phyloP scores from a whole-genome alignment of 352 stramenopile genomes.

The Peronospora belbahrii region DNA sequence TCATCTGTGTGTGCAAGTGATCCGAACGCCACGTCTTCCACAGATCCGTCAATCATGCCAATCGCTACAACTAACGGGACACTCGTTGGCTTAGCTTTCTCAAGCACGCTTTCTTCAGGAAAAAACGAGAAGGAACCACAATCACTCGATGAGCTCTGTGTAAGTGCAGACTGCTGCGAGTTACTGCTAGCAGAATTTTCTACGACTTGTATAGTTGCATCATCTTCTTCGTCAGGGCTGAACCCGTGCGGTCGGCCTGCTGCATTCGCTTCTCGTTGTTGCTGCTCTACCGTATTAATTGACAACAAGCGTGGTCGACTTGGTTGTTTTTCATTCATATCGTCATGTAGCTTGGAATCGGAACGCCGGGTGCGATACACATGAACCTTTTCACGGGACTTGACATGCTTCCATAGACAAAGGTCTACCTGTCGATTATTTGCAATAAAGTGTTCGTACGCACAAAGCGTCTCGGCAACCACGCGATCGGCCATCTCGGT shows the following conservation, averaged over 20 bases:
- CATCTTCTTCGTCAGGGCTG: conserved; percentile 18
- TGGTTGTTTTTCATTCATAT: conserved; percentile 20
- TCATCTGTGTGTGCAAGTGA: conserved; percentile 28
- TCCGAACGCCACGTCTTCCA: conserved; percentile 45
- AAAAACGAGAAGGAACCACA: conserved; percentile 32
- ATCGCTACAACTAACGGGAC: conserved; percentile 30
- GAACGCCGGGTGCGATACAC: conserved; percentile 47
- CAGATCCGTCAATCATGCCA: conserved; percentile 30
- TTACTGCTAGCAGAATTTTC: conserved; percentile 15
- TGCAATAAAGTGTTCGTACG: conserved; percentile 42
- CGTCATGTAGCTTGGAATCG: conserved; percentile 14
- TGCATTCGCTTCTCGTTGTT: conserved; percentile 18
- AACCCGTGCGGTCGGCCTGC: conserved; percentile 20
- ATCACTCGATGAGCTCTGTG: conserved; percentile 35
- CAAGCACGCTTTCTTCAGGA: conserved; percentile 29
- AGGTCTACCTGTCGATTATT: conserved; percentile 32
- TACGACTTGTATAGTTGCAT: conserved; percentile 2
- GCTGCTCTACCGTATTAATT: conserved; percentile 31
- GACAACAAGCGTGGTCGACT: conserved; percentile 40
- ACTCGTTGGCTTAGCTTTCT: conserved; percentile 29
- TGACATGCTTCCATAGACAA: conserved; percentile 48
- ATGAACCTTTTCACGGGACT: conserved; percentile 48
- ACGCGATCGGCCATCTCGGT: conserved; percentile 48
- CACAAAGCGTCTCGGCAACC: conserved; percentile 46
- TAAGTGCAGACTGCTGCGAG: conserved; percentile 11